Evolutionary conservation across 768 basidiomycete species (phyloP).

Genomic region (Dictyophora rubrovolvata): DNA sequence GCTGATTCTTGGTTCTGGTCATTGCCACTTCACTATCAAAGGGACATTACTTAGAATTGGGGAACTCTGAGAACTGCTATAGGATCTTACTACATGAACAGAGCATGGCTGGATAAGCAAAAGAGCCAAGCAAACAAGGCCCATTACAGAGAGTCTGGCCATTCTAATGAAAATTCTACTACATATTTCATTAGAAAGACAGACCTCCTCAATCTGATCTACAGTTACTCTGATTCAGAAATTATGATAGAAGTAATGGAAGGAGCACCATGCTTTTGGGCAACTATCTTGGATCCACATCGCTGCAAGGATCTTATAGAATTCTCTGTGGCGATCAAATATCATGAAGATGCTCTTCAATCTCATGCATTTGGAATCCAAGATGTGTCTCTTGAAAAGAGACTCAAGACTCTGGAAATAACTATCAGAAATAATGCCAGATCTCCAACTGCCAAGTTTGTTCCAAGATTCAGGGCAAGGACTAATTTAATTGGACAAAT

Average conservation of each 20-base stretch:
- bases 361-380: too few relatives aligned
- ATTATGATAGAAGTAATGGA: constrained; percentile 28
- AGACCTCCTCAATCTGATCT: constrained; percentile 15
- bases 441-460: neutral
- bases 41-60: constrained; percentile 21
- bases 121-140: constrained; percentile 19
- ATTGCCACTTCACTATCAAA: constrained; percentile 1
- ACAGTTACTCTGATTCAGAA: constrained; percentile 18
- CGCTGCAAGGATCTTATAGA: constrained; percentile 3
- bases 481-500: constrained; percentile 6
- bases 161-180: constrained; percentile 22
- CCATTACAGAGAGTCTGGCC: constrained; percentile 19
- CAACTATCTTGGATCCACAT: constrained; percentile 13
- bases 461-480: neutral
- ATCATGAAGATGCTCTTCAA: constrained; percentile 13
- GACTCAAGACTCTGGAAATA: neutral
- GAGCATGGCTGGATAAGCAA: constrained; percentile 22
- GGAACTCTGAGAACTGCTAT: constrained; percentile 19
- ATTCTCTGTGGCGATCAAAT: constrained; percentile 14
- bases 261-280: constrained; percentile 23
- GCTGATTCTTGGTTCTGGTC: constrained; percentile 26
- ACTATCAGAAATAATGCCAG: neutral
- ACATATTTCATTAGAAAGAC: constrained; percentile 26
- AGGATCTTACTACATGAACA: constrained; percentile 24
- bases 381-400: neutral